These are phyloP conservation scores for Alliaria petiolata DNA, from an alignment of 345 rosid genomes.

Conservation along the genomic window DNA sequence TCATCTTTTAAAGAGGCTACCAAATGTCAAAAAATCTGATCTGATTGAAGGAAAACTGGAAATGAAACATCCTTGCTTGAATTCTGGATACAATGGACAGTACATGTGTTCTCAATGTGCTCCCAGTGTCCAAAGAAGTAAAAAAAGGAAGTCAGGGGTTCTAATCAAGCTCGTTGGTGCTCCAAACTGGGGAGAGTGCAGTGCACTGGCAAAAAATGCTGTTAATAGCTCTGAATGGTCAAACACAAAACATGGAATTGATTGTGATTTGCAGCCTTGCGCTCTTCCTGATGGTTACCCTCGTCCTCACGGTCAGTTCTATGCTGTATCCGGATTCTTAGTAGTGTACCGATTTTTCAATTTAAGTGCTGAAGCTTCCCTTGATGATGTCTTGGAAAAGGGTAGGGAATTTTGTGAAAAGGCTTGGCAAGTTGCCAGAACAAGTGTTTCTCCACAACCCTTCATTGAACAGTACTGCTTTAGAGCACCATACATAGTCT, in stretches of 20 bases:
- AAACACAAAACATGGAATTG: constrained; percentile 50
- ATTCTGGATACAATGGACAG: constrained; percentile 70
- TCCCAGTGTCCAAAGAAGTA: constrained; percentile 42
- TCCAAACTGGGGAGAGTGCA: constrained; percentile 84
- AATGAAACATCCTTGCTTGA: constrained; percentile 90
- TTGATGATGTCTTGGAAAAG: constrained; percentile 87
- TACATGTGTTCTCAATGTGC: constrained; percentile 74
- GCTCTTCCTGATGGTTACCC: constrained; percentile 75
- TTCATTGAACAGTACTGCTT: constrained; percentile 98
- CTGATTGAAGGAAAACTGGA: constrained; percentile 51
- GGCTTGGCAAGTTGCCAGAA: constrained; percentile 76
- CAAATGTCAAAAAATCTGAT: constrained; percentile 40
- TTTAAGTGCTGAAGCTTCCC: constrained; percentile 72
- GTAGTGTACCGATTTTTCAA: constrained; percentile 90
- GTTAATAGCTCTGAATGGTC: constrained; percentile 96
- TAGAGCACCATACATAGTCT: constrained; percentile 90
- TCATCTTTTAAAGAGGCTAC: constrained; percentile 49
- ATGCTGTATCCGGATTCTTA: constrained; percentile 90
- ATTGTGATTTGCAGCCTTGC: constrained; percentile 92
- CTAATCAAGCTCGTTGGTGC: constrained; percentile 70
- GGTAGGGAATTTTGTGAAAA: constrained; percentile 82
- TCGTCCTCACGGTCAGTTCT: constrained; percentile 85
- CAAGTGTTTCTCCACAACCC: constrained; percentile 90
- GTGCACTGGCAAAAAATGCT: constrained; percentile 68
- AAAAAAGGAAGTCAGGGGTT: constrained; percentile 60